Percentiles rank a stretch among this genome's conserved stretches.
Conservation (phyloP, 148 eudicot genomes). For the Spergularia bocconei region DNA sequence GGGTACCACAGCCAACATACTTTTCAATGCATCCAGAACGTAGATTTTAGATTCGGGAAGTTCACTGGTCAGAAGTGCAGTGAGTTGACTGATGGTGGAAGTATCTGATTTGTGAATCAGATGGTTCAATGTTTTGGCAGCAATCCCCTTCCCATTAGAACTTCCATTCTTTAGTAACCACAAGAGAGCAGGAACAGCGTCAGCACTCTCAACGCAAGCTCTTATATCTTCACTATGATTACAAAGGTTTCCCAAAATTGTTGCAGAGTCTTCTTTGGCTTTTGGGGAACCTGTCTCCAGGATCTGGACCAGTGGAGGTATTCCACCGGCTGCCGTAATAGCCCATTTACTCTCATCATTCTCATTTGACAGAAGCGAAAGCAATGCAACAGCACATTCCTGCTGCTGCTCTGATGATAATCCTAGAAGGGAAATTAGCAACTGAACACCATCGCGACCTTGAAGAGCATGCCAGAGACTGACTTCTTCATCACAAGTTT, state of each 20-base stretch:
- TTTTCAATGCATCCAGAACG: conserved; percentile 85
- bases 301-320: conserved; percentile 98
- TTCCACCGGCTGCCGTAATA: conserved; percentile 99
- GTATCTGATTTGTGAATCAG: conserved; percentile 96
- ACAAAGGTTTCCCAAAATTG: conserved; percentile 92
- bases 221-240: conserved; percentile 99
- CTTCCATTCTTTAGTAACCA: conserved; percentile 98
- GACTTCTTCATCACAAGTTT: conserved; percentile 73
- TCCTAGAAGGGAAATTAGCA: conserved; percentile 94
- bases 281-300: conserved; percentile 95
- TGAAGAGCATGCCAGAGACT: conserved; percentile 94
- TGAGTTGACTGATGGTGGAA: conserved; percentile 92
- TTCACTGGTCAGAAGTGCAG: conserved; percentile 87
- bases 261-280: conserved; percentile 98
- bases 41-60: conserved; percentile 93
- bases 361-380: conserved; percentile 82
- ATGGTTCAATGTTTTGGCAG: conserved; percentile 91
- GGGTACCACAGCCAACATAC: conserved; percentile 82
- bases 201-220: conserved; percentile 99
- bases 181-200: conserved; percentile 96
- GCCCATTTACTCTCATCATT: conserved; percentile 99
- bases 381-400: conserved; percentile 96
- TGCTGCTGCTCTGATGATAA: conserved; percentile 99
- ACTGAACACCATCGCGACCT: conserved; percentile 98
- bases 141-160: conserved; percentile 89